Conservation (phyloP, 352 stramenopile genomes). For the Globisporangium radiosum region DNA sequence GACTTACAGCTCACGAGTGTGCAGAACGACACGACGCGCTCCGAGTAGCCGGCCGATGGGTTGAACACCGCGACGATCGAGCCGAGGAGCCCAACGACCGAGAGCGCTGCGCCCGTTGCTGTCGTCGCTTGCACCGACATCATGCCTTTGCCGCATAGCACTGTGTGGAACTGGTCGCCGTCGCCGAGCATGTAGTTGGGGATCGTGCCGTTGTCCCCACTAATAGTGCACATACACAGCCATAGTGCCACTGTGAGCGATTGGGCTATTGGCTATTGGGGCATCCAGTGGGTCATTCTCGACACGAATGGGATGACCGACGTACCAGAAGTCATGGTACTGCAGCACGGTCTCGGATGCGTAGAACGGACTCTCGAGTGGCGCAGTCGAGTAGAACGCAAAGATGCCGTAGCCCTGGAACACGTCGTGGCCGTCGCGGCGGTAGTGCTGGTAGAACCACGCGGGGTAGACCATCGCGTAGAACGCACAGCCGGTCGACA, state of each 20-base stretch:
- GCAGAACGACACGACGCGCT: constrained; percentile 73
- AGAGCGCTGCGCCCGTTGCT: constrained; percentile 47
- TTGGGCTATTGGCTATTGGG: too few relatives aligned
- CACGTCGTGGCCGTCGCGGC: constrained; percentile 57
- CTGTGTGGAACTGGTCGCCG: constrained; percentile 58
- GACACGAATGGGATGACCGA: not conserved
- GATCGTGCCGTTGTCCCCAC: constrained; percentile 21
- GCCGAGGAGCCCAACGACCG: constrained; percentile 50
- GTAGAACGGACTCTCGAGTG: constrained; percentile 73
- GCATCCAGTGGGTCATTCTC: not conserved
- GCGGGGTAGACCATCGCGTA: constrained; percentile 76
- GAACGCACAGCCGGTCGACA: constrained; percentile 67
- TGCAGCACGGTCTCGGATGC: constrained; percentile 70
- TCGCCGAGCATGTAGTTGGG: constrained; percentile 85
- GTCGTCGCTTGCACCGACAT: constrained; percentile 63
- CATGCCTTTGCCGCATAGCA: constrained; percentile 71
- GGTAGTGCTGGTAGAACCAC: constrained; percentile 85
- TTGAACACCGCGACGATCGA: constrained; percentile 71
- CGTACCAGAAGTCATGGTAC: constrained; percentile 67
- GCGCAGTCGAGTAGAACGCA: constrained; percentile 73
- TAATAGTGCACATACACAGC: not conserved
- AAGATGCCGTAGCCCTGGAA: constrained; percentile 81
- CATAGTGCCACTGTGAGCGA: too few relatives aligned
- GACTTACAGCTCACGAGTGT: constrained; percentile 76
- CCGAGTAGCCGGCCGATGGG: constrained; percentile 63